Conservation (phyloP, 2,329 filamentous ascomycete genomes). For the Aspergillus thermomutatus region DNA sequence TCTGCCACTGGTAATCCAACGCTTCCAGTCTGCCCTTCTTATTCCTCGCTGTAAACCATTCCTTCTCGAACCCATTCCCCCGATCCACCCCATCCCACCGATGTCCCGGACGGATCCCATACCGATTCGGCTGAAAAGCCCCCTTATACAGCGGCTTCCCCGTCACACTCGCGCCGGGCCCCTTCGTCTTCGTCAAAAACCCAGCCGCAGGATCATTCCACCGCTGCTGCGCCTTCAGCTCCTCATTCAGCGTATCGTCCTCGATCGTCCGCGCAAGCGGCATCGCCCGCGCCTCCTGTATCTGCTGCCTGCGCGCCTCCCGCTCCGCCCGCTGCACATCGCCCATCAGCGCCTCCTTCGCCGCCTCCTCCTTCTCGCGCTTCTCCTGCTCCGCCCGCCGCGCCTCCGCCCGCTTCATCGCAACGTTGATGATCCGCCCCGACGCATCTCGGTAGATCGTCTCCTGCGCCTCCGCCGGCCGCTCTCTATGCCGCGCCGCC, state of each 20-base stretch:
- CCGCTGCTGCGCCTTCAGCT: conserved; percentile 69
- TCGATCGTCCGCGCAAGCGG: conserved; percentile 75
- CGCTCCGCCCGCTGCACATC: conserved; percentile 76
- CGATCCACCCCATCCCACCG: conserved; percentile 97
- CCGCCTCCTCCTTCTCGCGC: conserved; percentile 60
- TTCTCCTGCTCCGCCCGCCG: conserved; percentile 74
- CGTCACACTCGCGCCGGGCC: conserved; percentile 43
- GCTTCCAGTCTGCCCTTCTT: conserved; percentile 70
- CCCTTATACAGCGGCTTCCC: conserved; percentile 73
- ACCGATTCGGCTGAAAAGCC: conserved; percentile 81
- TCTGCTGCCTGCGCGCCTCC: conserved; percentile 59
- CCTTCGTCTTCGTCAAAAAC: conserved; percentile 61
- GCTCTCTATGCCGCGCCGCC: conserved; percentile 41
- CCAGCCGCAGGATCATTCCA: conserved; percentile 94
- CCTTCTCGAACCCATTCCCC: conserved; percentile 86
- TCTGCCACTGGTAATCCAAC: conserved; percentile 90
- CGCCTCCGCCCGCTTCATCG: conserved; percentile 84
- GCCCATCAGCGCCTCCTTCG: conserved; percentile 70
- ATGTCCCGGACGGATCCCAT: conserved; percentile 88
- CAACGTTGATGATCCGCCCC: conserved; percentile 88
- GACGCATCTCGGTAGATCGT: conserved; percentile 95
- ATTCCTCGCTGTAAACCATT: conserved; percentile 88
- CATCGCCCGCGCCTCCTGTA: conserved; percentile 82
- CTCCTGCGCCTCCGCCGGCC: conserved; percentile 57
- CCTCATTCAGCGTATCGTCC: conserved; percentile 80